Base-by-base conservation (phyloP, 345 rosid species). In the Durio zibethinus region DNA sequence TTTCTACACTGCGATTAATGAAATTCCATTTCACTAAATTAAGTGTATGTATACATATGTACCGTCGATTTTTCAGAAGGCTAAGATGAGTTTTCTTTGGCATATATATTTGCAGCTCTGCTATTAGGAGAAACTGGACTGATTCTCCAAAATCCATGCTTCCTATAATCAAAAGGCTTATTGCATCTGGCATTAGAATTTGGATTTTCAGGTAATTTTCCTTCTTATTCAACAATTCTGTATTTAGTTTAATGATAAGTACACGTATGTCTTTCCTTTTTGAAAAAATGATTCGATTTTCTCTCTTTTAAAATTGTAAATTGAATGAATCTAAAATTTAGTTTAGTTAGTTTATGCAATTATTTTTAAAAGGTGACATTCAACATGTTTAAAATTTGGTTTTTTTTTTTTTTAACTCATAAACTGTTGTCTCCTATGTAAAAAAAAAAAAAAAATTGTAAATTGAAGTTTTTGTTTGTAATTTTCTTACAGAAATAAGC, bases 111-210 rank as follows among this genome's bases (percentile, higher is more conserved):
- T 85, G 83, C 79, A 94, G 90, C 68, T 74, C 86, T 50, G 71
- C 64, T 6, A 77, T 89, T 3, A 83, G 92, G 73, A 5, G 83
- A 18, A 89, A 87, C 2, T 95, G 97, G 98, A 83, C 81, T 16
- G 96, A 91, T 82, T 93, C 92, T 53, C 96, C 98, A 2, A 92
- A 85, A 75, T 92, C 97, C 25, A 80, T 92, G 91, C 89, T 92
- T 84, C 92, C 98, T 5, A 79, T 87, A 54, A 84, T 89, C 82
- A 89, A 89, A 77, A 73, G 87, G 18, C 96, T 93, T 27, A 85
- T 92, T 62, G 86, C 85, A 60, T 69, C 90, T 43, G 90, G 90
- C 14, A 84, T 92, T n/a, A 90, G 94, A 54, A 89, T 90, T 75
- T 92, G 98, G 98, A 81, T 93, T 1, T 95, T 88, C 85, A 94